Percentiles rank a stretch among this genome's conserved stretches.
Conservation (phyloP, 148 eudicot species). For the Euryodendron excelsum region DNA sequence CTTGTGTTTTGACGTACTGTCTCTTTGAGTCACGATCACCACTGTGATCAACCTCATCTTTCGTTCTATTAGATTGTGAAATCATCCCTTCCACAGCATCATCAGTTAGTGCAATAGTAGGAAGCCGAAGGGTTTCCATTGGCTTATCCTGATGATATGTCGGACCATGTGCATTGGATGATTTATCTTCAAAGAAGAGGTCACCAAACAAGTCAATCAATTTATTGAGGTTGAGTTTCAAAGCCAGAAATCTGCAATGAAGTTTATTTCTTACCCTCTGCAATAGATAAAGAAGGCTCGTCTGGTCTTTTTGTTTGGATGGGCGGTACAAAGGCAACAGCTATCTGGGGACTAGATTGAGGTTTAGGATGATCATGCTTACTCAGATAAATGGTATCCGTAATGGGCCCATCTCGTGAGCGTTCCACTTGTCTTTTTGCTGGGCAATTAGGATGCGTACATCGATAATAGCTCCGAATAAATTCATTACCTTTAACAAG, state of each 20-base stretch:
- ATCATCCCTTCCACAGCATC: conserved; percentile 18
- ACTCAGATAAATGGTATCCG: conserved; percentile 68
- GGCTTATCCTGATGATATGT: conserved; percentile 33
- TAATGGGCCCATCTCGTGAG: conserved; percentile 66
- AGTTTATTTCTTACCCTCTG: conserved; percentile 46
- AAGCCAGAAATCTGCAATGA: conserved; percentile 15
- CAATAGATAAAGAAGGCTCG: conserved; percentile 23
- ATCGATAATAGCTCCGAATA: conserved; percentile 84
- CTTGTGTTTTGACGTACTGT: conserved; percentile 50
- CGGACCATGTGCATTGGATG: conserved; percentile 26
- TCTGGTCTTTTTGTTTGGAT: conserved; percentile 37
- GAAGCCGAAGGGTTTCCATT: conserved; percentile 29
- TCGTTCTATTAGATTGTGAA: conserved; percentile 32
- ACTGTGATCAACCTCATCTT: conserved; percentile 31
- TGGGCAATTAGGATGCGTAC: conserved; percentile 70
- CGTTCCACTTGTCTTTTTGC: conserved; percentile 92
- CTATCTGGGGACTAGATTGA: conserved; percentile 40
- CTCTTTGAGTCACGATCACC: conserved; percentile 44
- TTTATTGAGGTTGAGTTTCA: background rate
- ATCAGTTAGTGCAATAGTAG: conserved; percentile 26
- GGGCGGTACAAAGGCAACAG: conserved; percentile 38
- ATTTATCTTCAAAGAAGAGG: conserved; percentile 41
- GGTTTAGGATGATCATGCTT: conserved; percentile 81
- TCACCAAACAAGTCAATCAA: conserved; percentile 18
- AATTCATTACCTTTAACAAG: conserved; percentile 79